Conservation (phyloP, 2,329 filamentous ascomycete species). For the Fusarium siculi region DNA sequence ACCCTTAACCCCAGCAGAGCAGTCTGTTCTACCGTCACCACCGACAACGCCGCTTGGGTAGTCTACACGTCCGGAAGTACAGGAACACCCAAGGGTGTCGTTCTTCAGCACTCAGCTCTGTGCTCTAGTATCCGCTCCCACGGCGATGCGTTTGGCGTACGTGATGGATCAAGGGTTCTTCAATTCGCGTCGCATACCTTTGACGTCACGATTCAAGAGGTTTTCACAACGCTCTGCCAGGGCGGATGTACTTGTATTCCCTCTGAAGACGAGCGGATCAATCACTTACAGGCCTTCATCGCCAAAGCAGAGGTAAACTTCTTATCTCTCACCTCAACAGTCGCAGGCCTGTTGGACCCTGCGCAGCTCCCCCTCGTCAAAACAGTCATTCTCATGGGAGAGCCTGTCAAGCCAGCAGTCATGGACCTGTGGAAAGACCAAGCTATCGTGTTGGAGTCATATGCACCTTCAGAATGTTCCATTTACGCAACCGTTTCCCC, state of each 20-base stretch:
- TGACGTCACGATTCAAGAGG: neutral
- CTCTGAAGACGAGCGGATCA: constrained; percentile 3
- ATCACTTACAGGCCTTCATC: neutral
- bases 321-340: neutral
- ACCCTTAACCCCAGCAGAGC: neutral
- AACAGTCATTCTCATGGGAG: neutral
- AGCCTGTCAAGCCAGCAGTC: constrained; percentile 1
- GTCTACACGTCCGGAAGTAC: constrained; percentile 3
- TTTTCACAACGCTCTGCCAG: neutral
- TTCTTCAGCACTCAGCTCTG: neutral
- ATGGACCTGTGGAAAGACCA: constrained; percentile 5
- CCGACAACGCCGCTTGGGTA: neutral
- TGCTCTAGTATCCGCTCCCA: constrained; percentile 1
- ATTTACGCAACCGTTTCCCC: neutral
- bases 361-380: neutral
- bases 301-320: neutral
- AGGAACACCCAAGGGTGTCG: neutral
- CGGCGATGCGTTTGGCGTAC: neutral
- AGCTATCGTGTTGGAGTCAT: neutral
- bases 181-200: constrained; percentile 6
- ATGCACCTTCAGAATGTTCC: neutral
- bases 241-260: neutral
- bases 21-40: neutral
- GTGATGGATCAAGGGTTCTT: neutral
- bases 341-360: neutral